Base-by-base conservation (phyloP, 768 basidiomycete species). In the Chalciporus chontae region DNA sequence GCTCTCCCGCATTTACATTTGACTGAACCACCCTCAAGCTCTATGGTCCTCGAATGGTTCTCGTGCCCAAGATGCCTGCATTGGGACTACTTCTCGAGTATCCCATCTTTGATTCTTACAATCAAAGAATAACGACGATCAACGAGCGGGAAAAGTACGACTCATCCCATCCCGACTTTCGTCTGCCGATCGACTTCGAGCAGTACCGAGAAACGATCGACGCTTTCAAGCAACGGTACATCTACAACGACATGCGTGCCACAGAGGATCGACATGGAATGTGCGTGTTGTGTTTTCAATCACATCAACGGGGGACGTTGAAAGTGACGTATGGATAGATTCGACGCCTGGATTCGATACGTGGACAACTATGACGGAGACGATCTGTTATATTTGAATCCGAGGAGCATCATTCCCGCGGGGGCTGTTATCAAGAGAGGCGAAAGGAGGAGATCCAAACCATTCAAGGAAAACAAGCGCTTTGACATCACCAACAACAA, bases 11-110 rank as follows among this genome's bases (percentile, higher is more conserved):
- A 10, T 5, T 1, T 39, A 9, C 45, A 17, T n/a, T 15, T n/a
- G 8, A 36, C 47, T 51, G 21, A 55, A 14, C 15, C n/a, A 24
- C 6, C 21, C 10, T 31, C 43, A 40, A 85, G 90, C 76, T 92
- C 14, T 98, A 89, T 59, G 86, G 85, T 2, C 84, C 87, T 4
- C 78, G 81, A 14, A 72, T 73, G 36, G 88, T 94, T 31, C 81
- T 90, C 62, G 79, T 97, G 18, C 96, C 96, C 15, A 97, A 95
- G 71, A 95, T 97, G 74, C 96, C 96, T 11, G 87, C 94, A 2
- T 77, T 99, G 15, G 96, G 96, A 11, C 78, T 99, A 5, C 73
- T 99, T 19, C 81, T 99, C 21, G 93, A 98, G 70, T 77, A 89
- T 56, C 90, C 90, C 3, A 77, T 91, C 47, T 92, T 90, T 57